Evolutionary conservation across 371 early-diverging fungal genomes (phyloP), one percentile per base, ranked within the genome.

Genomic region (Dentiscutata heterogama): DNA sequence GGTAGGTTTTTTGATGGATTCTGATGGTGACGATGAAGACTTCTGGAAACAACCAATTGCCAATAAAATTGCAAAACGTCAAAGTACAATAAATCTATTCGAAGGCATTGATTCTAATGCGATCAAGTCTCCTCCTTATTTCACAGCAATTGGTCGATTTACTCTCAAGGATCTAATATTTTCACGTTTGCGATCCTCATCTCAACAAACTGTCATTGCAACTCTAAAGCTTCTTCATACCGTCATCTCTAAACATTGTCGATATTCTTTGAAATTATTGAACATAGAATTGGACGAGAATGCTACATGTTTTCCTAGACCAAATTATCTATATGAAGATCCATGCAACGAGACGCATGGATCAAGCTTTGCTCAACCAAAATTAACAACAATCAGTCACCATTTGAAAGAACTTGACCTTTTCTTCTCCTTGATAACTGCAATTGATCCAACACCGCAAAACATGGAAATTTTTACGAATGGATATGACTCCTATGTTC

Each of bases 171-270:
- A 96, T 76, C 85, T 96, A 27, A 91, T 96, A 22, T 92, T 95
- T 79, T 91, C 92, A 14, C 91, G 94, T 27, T 89, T 95, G 50
- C 90, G 93, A 82, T 93, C 94, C 3, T 91, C 89, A 13, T 94
- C 94, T 0, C 91, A 90, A 60, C 89, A 93, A 4, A 92, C 95
- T 0, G 95, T 97, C 10, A 94, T 95, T 73, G 94, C 95, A 3
- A 94, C 97, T 0, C 87, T 97, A 35, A 94, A 94, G 81, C 86
- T 98, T 16, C 88, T 97, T 53, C 92, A 93, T 27, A 92, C 93
- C 0, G 82, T 97, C 14, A 90, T 98, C 63, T 87, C 89, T 8
- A 88, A 91, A 14, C 96, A 97, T 83, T 94, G 94, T 84, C 90
- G 91, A 58, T 94, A 93, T 81, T 89, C 96, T 6, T 87, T 95